Evolutionary conservation across 2,329 filamentous ascomycete genomes (phyloP), one percentile per base, ranked within the genome.

Genomic region (Xylariaceae sp.): DNA sequence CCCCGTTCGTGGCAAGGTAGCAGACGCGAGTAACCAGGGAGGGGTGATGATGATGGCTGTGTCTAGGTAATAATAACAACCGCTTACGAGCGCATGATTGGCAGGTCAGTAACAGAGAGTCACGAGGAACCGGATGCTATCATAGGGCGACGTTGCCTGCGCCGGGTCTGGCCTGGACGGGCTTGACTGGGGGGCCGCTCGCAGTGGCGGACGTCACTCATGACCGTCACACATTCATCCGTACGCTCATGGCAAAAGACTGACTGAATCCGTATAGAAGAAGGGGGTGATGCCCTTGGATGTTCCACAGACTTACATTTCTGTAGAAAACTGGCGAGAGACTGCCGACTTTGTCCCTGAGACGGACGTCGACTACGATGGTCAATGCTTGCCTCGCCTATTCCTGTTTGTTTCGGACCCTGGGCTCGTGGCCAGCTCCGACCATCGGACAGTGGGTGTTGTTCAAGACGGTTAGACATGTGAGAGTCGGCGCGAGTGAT

Each of bases 221-320:
- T 59, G 45, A 49, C 50, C 23, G 57, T 59, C 49, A 56, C 60
- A 62, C 61, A 55, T 53, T 44, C 54, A 42, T 50, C 50, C 45
- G 23, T 30, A 23, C 5, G 4, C 48, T 34, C 56, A 62, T 57
- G 30, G 55, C 39, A n/a, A 54, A 51, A 17, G 44, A 4, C 6
- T n/a, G 23, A 30, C 23, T 30, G 23, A 30, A 30, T 30, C 23
- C 23, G 23, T n/a, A 44, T 51, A 61, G 44, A 53, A 37, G 44
- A 55, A 37, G 10, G 50, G 45, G 42, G 30, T 55, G 2, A 56
- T 57, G 48, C 18, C 54, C 35, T 34, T 59, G 30, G 30, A 55
- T 55, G 59, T 65, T 51, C 42, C 57, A 64, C 57, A 49, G 50
- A 49, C 30, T 62, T 23, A 54, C 42, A 51, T 51, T 55, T 51